Conservation (phyloP, 1,284 basidiomycete species). For the Puccinia coronata region DNA sequence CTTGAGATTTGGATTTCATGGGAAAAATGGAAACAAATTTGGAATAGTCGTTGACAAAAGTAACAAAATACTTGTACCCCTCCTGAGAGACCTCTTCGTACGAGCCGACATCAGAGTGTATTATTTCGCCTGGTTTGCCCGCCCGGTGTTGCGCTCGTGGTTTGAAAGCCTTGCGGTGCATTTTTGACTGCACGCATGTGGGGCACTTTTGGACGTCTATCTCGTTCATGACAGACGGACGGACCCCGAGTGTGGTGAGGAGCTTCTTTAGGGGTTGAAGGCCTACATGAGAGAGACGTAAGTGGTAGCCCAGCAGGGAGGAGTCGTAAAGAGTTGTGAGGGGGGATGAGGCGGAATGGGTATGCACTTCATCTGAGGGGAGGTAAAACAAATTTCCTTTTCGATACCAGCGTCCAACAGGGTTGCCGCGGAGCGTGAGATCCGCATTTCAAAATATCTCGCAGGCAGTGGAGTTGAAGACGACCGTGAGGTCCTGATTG, state of each 20-base stretch:
- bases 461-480: background rate
- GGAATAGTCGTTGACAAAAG: conserved; percentile 5
- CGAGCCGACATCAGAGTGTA: conserved; percentile 15
- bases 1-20: conserved; percentile 4
- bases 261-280: background rate
- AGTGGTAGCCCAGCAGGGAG: background rate
- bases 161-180: background rate
- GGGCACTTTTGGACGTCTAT: conserved; percentile 1
- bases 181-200: conserved; percentile 1
- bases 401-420: background rate
- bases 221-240: background rate
- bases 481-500: background rate
- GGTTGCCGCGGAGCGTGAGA: background rate
- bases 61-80: background rate
- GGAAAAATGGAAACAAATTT: background rate
- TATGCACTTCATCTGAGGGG: background rate
- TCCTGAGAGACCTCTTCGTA: background rate
- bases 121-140: background rate
- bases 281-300: background rate
- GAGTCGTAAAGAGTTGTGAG: background rate
- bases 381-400: background rate
- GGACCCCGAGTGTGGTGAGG: background rate
- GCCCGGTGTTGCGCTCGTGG: background rate
- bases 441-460: background rate
- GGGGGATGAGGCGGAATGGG: background rate